phyloP scores from a whole-genome alignment of 805 yeast species.

The Starmera amethionina region DNA sequence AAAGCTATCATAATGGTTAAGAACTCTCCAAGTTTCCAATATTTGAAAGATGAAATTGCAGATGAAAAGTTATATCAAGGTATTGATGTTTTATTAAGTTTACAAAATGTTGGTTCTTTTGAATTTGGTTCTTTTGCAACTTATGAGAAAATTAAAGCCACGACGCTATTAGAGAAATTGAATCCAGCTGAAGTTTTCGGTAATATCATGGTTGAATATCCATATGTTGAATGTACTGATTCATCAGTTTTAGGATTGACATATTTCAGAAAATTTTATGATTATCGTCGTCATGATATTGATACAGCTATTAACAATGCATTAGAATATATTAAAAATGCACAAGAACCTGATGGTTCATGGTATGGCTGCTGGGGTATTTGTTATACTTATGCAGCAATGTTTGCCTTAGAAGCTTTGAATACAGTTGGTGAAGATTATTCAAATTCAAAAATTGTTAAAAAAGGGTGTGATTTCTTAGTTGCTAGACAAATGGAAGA shows the following conservation, averaged over 20 bases:
- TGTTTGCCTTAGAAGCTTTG: slow-evolving; percentile 96
- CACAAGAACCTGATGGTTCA: slow-evolving; percentile 76
- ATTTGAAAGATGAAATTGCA: slow-evolving; percentile 41
- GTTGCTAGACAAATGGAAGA: slow-evolving; percentile 66
- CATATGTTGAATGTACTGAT: slow-evolving; percentile 97
- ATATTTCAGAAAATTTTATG: slow-evolving; percentile 57
- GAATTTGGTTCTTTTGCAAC: slow-evolving; percentile 91
- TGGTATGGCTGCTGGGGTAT: slow-evolving; percentile 99
- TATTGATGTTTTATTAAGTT: slow-evolving; percentile 60
- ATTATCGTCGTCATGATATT: slow-evolving; percentile 60
- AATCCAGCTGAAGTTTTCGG: slow-evolving; percentile 98
- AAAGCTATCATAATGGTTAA: slow-evolving; percentile 91
- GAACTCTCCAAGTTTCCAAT: slow-evolving; percentile 42
- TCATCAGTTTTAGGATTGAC: slow-evolving; percentile 85
- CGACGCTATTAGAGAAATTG: slow-evolving; percentile 62
- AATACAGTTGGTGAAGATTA: slow-evolving; percentile 58
- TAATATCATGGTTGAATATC: slow-evolving; percentile 96
- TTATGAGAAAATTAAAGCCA: slow-evolving; percentile 79
- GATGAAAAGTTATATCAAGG: slow-evolving; percentile 51
- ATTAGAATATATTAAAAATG: slow-evolving; percentile 53
- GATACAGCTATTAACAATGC: slow-evolving; percentile 65
- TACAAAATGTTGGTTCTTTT: slow-evolving; percentile 73
- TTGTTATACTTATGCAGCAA: slow-evolving; percentile 89
- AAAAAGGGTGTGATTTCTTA: slow-evolving; percentile 78
- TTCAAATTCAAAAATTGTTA: slow-evolving; percentile 48